A percentile compares a stretch with the other conserved stretches of the same genome.
These are phyloP conservation scores for Volvariella volvacea DNA, from an alignment of 1,284 basidiomycete species.

Conservation along the genomic window DNA sequence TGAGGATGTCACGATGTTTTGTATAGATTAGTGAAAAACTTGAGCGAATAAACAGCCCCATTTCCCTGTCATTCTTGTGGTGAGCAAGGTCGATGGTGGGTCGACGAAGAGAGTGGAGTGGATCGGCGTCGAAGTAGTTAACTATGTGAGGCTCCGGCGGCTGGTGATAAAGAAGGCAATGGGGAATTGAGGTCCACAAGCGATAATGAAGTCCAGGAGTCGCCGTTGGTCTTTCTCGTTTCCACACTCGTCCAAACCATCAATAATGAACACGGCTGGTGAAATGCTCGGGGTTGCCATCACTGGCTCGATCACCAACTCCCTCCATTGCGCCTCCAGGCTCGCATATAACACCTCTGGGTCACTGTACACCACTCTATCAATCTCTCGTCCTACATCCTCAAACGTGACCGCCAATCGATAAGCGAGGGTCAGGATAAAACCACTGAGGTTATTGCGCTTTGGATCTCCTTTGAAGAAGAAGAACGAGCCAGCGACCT, in stretches of 20 bases:
- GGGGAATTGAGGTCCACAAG: neutral
- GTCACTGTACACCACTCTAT: neutral
- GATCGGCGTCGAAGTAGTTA: neutral
- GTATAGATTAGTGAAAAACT: too few relatives aligned
- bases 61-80: too few relatives aligned
- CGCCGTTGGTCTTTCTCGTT: neutral
- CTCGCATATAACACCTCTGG: neutral
- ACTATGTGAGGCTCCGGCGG: neutral
- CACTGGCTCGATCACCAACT: neutral
- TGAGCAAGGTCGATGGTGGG: too few relatives aligned
- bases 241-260: slow-evolving; percentile 1
- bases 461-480: neutral
- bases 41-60: too few relatives aligned
- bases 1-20: neutral
- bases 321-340: neutral
- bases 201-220: neutral
- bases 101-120: neutral
- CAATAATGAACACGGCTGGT: neutral
- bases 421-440: slow-evolving; percentile 1
- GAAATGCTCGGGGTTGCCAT: neutral
- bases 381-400: neutral
- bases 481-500: neutral
- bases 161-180: neutral
- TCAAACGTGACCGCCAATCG: neutral
- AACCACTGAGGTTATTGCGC: neutral